phyloP scores from a whole-genome alignment of 371 early-diverging fungal species.

The Mucor circinelloides region DNA sequence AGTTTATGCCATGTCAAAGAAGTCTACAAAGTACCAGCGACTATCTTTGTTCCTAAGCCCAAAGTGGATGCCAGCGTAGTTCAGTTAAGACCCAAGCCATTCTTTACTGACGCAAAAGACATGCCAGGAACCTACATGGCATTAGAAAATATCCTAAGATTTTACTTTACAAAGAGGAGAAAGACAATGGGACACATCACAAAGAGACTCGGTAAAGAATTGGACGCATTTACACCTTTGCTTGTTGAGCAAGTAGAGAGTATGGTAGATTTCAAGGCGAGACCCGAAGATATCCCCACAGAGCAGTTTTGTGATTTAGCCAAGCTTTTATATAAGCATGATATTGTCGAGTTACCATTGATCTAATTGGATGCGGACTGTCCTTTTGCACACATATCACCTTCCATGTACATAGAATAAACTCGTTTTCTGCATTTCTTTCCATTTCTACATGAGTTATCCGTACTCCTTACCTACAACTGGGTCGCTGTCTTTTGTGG shows the following conservation, averaged over 20 bases:
- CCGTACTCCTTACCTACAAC: constrained; percentile 66
- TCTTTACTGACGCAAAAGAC: constrained; percentile 10
- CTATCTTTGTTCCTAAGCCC: constrained; percentile 75
- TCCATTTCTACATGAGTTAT: constrained; percentile 48
- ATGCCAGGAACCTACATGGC: constrained; percentile 26
- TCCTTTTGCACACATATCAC: neutral
- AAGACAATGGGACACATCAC: constrained; percentile 74
- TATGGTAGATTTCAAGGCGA: constrained; percentile 49
- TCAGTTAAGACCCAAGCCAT: constrained; percentile 58
- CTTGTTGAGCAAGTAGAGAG: constrained; percentile 47
- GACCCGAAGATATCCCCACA: constrained; percentile 66
- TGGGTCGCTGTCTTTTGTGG: constrained; percentile 61
- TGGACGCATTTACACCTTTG: constrained; percentile 28
- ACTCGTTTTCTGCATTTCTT: neutral
- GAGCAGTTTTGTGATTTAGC: constrained; percentile 57
- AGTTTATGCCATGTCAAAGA: constrained; percentile 67
- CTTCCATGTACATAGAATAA: neutral
- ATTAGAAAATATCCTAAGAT: constrained; percentile 68
- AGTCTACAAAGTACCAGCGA: constrained; percentile 64
- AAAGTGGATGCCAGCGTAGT: constrained; percentile 80
- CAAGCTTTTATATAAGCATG: constrained; percentile 36
- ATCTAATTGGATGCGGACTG: neutral
- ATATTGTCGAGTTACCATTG: constrained; percentile 16
- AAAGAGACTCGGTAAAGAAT: constrained; percentile 40
- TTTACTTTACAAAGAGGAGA: constrained; percentile 72